Conservation (phyloP, 257 asterid species). For the Mitragyna speciosa region DNA sequence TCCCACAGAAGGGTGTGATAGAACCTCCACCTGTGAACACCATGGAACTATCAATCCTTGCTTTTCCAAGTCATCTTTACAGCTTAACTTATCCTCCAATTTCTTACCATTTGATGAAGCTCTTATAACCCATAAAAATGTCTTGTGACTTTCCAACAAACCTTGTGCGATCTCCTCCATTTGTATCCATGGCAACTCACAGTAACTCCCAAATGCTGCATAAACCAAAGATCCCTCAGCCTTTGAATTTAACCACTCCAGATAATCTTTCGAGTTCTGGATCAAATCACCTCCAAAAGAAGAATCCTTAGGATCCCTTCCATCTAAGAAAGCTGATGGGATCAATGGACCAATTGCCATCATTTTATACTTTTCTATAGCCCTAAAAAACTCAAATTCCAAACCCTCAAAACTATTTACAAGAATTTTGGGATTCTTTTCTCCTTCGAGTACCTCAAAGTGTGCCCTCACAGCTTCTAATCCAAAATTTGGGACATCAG, state of each 20-base stretch:
- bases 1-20: slow-evolving; percentile 23
- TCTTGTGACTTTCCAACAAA: slow-evolving; percentile 16
- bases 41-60: slow-evolving; percentile 26
- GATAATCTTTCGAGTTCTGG: slow-evolving; percentile 8
- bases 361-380: slow-evolving; percentile 21
- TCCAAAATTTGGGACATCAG: too few species aligned
- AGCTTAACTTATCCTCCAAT: not conserved
- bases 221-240: slow-evolving; percentile 32
- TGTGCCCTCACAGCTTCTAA: too few species aligned
- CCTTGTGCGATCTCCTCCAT: slow-evolving; percentile 27
- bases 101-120: not conserved
- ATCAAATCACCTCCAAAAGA: slow-evolving; percentile 34
- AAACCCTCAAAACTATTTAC: slow-evolving; percentile 44
- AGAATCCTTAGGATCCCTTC: slow-evolving; percentile 30
- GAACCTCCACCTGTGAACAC: slow-evolving; percentile 30
- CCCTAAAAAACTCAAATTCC: slow-evolving; percentile 31
- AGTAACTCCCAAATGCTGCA: slow-evolving; percentile 46
- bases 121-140: slow-evolving; percentile 36
- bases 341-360: slow-evolving; percentile 44
- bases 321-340: slow-evolving; percentile 45
- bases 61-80: slow-evolving; percentile 5
- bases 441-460: slow-evolving; percentile 30
- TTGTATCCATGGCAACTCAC: slow-evolving; percentile 26
- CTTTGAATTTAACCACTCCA: slow-evolving; percentile 28
- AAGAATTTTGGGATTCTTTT: slow-evolving; percentile 41